A percentile compares a stretch with the other conserved stretches of the same genome.
Evolutionary conservation across 257 asterid species (phyloP).

Genomic region (Solanum stenotomum): DNA sequence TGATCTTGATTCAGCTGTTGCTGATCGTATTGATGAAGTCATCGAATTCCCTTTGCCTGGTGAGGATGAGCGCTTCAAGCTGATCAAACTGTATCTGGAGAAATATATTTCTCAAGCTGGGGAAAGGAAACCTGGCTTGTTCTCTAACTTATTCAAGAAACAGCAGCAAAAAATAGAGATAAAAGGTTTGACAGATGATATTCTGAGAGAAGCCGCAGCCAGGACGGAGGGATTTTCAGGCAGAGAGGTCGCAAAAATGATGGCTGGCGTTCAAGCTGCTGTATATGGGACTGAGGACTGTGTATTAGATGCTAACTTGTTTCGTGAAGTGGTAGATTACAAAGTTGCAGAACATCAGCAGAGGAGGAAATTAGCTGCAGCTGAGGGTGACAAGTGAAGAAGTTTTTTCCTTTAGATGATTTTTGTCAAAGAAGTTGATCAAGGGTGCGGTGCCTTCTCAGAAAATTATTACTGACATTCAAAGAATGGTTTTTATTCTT

Average conservation of each 20-base stretch:
- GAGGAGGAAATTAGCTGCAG: constrained; percentile 53
- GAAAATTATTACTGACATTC: not conserved
- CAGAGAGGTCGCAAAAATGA: constrained; percentile 85
- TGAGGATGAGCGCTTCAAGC: constrained; percentile 71
- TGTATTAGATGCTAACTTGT: constrained; percentile 57
- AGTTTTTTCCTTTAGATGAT: not conserved
- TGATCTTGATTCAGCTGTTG: constrained; percentile 90
- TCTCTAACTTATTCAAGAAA: constrained; percentile 43
- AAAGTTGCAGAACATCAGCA: constrained; percentile 96
- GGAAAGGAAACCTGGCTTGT: constrained; percentile 49
- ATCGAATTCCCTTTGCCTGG: constrained; percentile 93
- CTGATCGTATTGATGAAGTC: constrained; percentile 95
- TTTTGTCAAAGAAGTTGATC: not conserved
- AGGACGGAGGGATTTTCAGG: constrained; percentile 81
- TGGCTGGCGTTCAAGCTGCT: constrained; percentile 96
- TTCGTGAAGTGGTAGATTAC: constrained; percentile 77
- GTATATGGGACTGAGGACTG: constrained; percentile 84
- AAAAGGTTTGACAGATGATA: constrained; percentile 63
- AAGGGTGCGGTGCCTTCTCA: not conserved
- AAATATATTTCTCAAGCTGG: constrained; percentile 84
- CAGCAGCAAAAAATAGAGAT: constrained; percentile 64
- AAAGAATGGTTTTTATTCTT: not conserved
- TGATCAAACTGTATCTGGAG: constrained; percentile 67
- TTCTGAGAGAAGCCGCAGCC: constrained; percentile 75
- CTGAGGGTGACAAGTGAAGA: not conserved